Evolutionary conservation across 345 rosid species (phyloP), one percentile per base, ranked within the genome.

Genomic region (Populus tremula): DNA sequence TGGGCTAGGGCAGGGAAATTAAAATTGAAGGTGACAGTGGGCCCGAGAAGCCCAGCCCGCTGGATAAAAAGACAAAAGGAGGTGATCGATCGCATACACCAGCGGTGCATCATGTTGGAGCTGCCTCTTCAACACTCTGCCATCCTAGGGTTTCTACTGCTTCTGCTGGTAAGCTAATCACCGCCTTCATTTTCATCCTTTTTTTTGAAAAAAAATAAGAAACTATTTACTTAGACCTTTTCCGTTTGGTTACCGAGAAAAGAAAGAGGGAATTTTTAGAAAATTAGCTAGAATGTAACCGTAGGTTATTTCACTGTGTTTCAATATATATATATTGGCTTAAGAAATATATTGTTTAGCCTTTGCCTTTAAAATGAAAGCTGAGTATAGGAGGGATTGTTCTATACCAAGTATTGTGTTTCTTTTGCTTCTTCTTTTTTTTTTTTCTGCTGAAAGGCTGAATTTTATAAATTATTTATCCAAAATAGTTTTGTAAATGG

Each of bases 131-230:
- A 62, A 64, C 81, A 54, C 59, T 2, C 67, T 64, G 67, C 66
- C 75, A 75, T 70, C 80, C 83, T 82, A 84, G 80, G 89, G 86
- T 86, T 86, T 79, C 69, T 67, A 65, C 76, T 33, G 50, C 76
- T 66, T 70, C 67, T 62, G 61, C 72, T 45, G 61, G 82, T 84
- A 62, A 38, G 80, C 79, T 61, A 54, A 74, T 69, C 43, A 39
- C 31, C 43, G 21, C 71, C 71, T 47, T 53, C 25, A 70, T 54
- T 59, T 71, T 53, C 8, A 53, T 56, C 27, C 39, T 35, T 61
- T 36, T 68, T 36, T 4, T 2, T 6, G 0, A 5, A 33, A 31
- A 65, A 25, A 14, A 13, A 10, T 27, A 27, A 27, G 27, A 25
- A 23, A 49, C 23, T 7, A 31, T 65, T 64, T 54, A 21, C 12